These are phyloP conservation scores for Dalechampia spathulata DNA, from an alignment of 441 rosid species.

Conservation along the genomic window DNA sequence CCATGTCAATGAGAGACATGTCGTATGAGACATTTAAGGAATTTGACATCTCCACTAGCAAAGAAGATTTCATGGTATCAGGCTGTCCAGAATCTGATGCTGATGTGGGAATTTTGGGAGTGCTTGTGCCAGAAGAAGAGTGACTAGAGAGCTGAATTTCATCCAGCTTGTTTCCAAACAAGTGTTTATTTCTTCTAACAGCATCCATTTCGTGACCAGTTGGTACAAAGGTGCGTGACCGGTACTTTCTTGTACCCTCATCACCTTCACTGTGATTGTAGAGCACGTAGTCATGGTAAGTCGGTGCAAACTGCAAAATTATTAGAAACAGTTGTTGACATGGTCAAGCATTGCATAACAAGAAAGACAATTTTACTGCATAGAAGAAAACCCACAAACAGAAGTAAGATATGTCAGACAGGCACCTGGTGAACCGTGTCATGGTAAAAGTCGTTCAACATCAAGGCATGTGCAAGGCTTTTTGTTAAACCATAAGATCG, in stretches of 20 bases:
- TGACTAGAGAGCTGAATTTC: slow-evolving; percentile 66
- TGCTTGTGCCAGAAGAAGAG: slow-evolving; percentile 53
- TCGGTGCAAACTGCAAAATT: slow-evolving; percentile 80
- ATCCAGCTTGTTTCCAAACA: slow-evolving; percentile 81
- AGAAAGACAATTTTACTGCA: too few species aligned
- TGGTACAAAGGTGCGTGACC: slow-evolving; percentile 94
- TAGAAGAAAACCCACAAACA: not conserved
- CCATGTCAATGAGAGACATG: slow-evolving; percentile 87
- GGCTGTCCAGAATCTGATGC: slow-evolving; percentile 32
- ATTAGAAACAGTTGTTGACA: too few species aligned
- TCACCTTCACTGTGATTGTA: slow-evolving; percentile 86
- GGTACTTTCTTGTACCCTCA: slow-evolving; percentile 77
- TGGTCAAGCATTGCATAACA: too few species aligned
- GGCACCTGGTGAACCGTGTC: slow-evolving; percentile 96
- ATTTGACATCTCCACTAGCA: slow-evolving; percentile 57
- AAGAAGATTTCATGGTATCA: slow-evolving; percentile 56
- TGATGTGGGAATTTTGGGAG: slow-evolving; percentile 36
- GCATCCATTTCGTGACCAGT: slow-evolving; percentile 98
- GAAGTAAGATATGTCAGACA: slow-evolving; percentile 2
- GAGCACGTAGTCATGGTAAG: slow-evolving; percentile 92
- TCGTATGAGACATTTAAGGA: slow-evolving; percentile 63
- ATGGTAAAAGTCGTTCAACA: slow-evolving; percentile 89
- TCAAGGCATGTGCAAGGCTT: slow-evolving; percentile 87
- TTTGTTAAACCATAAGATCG: slow-evolving; percentile 57
- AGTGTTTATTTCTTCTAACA: slow-evolving; percentile 73